Conservation (phyloP, 805 yeast genomes). For the Candida broadrunensis region DNA sequence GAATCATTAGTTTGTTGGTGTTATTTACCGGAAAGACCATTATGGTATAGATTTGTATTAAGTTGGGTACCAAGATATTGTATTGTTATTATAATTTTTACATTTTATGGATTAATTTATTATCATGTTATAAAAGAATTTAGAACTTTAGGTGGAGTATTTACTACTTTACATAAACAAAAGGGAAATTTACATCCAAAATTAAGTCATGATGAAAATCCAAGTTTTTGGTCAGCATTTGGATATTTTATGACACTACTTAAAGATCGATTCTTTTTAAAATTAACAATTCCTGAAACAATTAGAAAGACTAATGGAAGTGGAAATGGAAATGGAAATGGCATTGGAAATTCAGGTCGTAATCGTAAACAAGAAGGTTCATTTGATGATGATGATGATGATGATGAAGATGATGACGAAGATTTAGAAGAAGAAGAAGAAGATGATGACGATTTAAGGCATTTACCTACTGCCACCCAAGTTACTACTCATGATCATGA, state of each 20-base stretch:
- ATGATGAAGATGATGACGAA: slow-evolving; percentile 26
- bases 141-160: slow-evolving; percentile 49
- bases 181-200: slow-evolving; percentile 10
- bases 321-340: background rate
- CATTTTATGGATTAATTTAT: slow-evolving; percentile 69
- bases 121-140: slow-evolving; percentile 66
- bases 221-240: slow-evolving; percentile 33
- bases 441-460: slow-evolving; percentile 16
- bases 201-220: slow-evolving; percentile 15
- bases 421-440: slow-evolving; percentile 15
- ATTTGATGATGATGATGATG: slow-evolving; percentile 23
- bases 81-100: slow-evolving; percentile 58
- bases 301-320: background rate
- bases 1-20: slow-evolving; percentile 70
- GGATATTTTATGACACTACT: slow-evolving; percentile 22
- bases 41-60: slow-evolving; percentile 69
- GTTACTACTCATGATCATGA: slow-evolving; percentile 12
- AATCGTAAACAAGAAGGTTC: slow-evolving; percentile 17
- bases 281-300: slow-evolving; percentile 20
- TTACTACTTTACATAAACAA: slow-evolving; percentile 26
- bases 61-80: slow-evolving; percentile 82
- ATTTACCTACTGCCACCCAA: slow-evolving; percentile 4
- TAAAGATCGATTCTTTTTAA: slow-evolving; percentile 23
- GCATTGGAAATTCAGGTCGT: background rate
- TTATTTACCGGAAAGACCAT: slow-evolving; percentile 67